A percentile compares a stretch with the other conserved stretches of the same genome.
Conservation (phyloP, 2,329 filamentous ascomycete genomes). For the Trichoderma sp. region DNA sequence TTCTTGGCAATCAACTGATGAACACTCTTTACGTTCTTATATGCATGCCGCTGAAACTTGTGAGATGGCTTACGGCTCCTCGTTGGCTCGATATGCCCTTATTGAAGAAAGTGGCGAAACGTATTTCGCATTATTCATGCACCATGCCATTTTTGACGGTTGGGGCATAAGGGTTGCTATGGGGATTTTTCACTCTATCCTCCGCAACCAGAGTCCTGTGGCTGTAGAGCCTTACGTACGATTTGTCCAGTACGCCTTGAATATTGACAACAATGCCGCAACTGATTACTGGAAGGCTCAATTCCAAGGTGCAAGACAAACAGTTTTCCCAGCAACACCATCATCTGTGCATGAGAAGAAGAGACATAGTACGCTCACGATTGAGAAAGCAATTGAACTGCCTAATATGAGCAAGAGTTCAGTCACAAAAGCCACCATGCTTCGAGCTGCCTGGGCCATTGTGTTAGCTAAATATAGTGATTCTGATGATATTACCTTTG, state of each 20-base stretch:
- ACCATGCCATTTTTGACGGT: constrained; percentile 26
- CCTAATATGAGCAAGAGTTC: not conserved
- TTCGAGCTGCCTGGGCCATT: constrained; percentile 19
- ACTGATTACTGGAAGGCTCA: constrained; percentile 20
- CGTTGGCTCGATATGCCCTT: constrained; percentile 4
- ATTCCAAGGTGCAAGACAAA: constrained; percentile 17
- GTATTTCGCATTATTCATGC: constrained; percentile 21
- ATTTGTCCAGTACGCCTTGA: constrained; percentile 8
- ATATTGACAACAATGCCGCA: constrained; percentile 8
- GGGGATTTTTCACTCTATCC: not conserved
- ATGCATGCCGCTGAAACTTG: not conserved
- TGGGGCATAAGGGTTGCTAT: constrained; percentile 17
- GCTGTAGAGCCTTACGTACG: constrained; percentile 5
- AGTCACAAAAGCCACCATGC: constrained; percentile 24
- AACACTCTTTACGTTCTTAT: not conserved
- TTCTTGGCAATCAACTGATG: not conserved
- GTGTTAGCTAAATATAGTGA: constrained; percentile 18
- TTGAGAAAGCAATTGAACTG: not conserved
- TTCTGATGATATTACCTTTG: constrained; percentile 24
- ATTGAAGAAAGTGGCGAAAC: not conserved
- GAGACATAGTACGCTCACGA: not conserved
- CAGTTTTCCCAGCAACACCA: constrained; percentile 10
- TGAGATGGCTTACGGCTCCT: constrained; percentile 5
- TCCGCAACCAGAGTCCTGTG: not conserved
- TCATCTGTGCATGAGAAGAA: not conserved